A percentile compares a stretch with the other conserved stretches of the same genome.
phyloP scores from a whole-genome alignment of 2,329 filamentous ascomycete species.

The Penicillium sumatraense region DNA sequence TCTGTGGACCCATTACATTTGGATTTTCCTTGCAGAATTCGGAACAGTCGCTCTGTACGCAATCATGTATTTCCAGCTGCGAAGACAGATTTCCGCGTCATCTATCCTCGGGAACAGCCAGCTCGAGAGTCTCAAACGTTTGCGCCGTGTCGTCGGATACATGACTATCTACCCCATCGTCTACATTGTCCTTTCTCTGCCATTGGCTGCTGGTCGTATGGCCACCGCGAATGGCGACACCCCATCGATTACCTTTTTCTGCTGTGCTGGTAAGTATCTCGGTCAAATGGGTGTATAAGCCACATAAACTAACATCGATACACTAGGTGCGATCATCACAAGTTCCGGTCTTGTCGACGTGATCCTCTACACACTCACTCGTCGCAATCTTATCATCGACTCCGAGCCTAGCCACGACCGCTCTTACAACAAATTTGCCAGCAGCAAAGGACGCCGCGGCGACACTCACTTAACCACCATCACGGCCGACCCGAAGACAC shows the following conservation, averaged over 20 bases:
- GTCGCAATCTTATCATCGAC: conserved; percentile 59
- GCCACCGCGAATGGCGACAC: conserved; percentile 40
- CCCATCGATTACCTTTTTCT: conserved; percentile 50
- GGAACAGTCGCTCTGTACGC: conserved; percentile 54
- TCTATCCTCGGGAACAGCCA: conserved; percentile 42
- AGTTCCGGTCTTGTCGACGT: conserved; percentile 65
- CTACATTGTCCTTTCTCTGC: conserved; percentile 68
- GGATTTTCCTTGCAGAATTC: conserved; percentile 58
- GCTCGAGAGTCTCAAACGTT: conserved; percentile 42
- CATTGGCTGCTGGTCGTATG: conserved; percentile 58
- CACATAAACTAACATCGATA: conserved; percentile 3
- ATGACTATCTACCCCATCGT: conserved; percentile 54
- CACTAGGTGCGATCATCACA: conserved; percentile 57
- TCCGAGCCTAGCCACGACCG: conserved; percentile 49
- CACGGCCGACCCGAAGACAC: conserved; percentile 32
- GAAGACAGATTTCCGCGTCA: conserved; percentile 47
- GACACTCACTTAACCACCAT: conserved; percentile 39
- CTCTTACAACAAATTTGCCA: conserved; percentile 38
- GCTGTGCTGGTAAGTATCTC: conserved; percentile 46
- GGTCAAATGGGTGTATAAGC: not conserved
- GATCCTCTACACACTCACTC: conserved; percentile 61
- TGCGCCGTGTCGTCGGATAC: conserved; percentile 51
- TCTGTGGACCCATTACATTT: conserved; percentile 57
- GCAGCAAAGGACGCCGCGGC: conserved; percentile 30
- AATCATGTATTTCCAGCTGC: conserved; percentile 54